Evolutionary conservation across 257 asterid genomes (phyloP).

Genomic region (Fraxinus quadrangulata): DNA sequence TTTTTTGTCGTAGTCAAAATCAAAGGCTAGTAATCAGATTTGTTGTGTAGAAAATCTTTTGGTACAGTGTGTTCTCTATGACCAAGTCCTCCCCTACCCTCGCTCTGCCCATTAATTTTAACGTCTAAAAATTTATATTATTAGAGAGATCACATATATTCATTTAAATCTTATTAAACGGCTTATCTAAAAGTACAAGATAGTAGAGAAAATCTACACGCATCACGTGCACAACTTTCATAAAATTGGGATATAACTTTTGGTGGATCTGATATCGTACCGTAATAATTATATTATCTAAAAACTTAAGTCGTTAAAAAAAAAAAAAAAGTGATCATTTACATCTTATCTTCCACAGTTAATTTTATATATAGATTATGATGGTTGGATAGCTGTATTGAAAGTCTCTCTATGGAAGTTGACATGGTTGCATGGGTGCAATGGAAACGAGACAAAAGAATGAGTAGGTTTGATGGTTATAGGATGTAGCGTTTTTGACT

Average conservation of each 20-base stretch:
- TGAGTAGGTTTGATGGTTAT: constrained; percentile 19
- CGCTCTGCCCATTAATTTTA: background rate
- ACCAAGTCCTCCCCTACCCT: constrained; percentile 18
- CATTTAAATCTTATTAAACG: too few species aligned
- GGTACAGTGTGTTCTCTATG: constrained; percentile 17
- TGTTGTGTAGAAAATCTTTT: constrained; percentile 28
- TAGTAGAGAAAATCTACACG: too few species aligned
- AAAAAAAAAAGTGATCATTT: too few species aligned
- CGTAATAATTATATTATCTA: background rate
- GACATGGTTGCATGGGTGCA: background rate
- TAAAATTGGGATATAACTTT: too few species aligned
- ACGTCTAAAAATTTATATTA: too few species aligned
- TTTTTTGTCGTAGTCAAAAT: constrained; percentile 30
- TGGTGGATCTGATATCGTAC: too few species aligned
- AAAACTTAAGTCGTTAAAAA: background rate
- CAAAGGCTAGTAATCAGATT: background rate
- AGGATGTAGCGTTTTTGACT: background rate
- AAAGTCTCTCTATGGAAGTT: background rate
- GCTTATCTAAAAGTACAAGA: too few species aligned
- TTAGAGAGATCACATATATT: too few species aligned
- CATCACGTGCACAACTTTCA: too few species aligned
- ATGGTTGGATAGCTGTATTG: background rate
- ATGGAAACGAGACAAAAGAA: constrained; percentile 2
- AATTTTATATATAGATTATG: too few species aligned
- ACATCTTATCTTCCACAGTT: background rate